A percentile compares a stretch with the other conserved stretches of the same genome.
Conservation (phyloP, 352 stramenopile genomes). For the Pythium utonaiense region DNA sequence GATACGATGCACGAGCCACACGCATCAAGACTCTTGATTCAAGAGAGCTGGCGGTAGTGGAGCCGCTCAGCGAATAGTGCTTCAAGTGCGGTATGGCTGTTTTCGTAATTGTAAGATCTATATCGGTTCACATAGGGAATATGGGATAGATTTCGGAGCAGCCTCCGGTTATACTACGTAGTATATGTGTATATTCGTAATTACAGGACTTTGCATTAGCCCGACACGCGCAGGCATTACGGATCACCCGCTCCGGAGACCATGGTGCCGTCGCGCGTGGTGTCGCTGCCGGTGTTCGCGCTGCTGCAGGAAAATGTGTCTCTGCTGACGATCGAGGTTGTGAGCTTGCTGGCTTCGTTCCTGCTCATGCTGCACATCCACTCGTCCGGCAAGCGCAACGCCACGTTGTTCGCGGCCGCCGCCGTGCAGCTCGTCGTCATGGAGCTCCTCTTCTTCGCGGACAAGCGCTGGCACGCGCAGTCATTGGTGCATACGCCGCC, state of each 20-base stretch:
- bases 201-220: background rate
- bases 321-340: conserved; percentile 58
- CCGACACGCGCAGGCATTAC: conserved; percentile 2
- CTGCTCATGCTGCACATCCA: conserved; percentile 73
- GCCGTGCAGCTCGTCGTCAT: conserved; percentile 50
- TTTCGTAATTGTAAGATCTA: too few species aligned
- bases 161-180: too few species aligned
- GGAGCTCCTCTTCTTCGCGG: conserved; percentile 61
- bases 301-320: conserved; percentile 80
- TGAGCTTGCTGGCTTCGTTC: conserved; percentile 54
- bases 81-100: too few species aligned
- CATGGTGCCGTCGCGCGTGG: conserved; percentile 42
- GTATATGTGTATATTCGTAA: background rate
- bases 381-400: conserved; percentile 72
- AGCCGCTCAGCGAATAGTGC: too few species aligned
- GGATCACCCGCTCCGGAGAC: background rate
- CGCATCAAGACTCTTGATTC: too few species aligned
- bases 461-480: conserved; percentile 68
- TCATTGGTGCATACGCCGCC: conserved; percentile 32
- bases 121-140: too few species aligned
- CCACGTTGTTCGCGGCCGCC: conserved; percentile 49
- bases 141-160: too few species aligned
- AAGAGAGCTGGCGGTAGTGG: too few species aligned
- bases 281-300: conserved; percentile 61
- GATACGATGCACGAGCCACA: background rate